A percentile compares a stretch with the other conserved stretches of the same genome.
Conservation (phyloP, 306 rosid genomes). For the Glycine tomentella region DNA sequence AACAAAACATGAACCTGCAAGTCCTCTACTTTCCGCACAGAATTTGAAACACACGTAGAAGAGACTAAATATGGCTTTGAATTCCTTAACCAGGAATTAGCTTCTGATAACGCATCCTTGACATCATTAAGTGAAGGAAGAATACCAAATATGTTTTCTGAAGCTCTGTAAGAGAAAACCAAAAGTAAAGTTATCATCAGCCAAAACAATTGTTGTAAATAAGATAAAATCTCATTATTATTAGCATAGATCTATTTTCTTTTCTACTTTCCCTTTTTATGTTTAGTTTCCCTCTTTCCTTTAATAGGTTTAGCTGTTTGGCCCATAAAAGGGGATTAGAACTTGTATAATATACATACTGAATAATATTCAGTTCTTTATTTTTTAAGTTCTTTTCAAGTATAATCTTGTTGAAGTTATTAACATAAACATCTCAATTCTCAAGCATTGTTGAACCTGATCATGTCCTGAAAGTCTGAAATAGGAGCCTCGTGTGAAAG, state of each 20-base stretch:
- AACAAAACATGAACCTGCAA: conserved; percentile 74
- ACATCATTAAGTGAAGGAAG: conserved; percentile 77
- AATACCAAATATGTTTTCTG: conserved; percentile 68
- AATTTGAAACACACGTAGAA: conserved; percentile 52
- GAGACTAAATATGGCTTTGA: conserved; percentile 69
- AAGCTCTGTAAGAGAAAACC: conserved; percentile 66
- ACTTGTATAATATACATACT: neutral
- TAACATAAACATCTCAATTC: conserved; percentile 18
- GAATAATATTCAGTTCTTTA: neutral
- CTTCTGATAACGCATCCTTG: conserved; percentile 63
- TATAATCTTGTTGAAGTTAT: conserved; percentile 17
- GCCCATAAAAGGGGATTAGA: neutral
- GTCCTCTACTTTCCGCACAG: conserved; percentile 62
- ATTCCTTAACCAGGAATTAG: conserved; percentile 72
- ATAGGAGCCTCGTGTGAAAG: conserved; percentile 68
- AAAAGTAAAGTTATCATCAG: conserved; percentile 41
- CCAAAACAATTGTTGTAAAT: conserved; percentile 27
- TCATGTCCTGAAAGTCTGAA: conserved; percentile 73
- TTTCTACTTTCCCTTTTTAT: neutral
- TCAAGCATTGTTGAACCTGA: conserved; percentile 62
- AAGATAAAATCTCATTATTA: neutral
- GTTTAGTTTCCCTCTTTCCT: neutral
- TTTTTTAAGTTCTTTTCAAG: neutral
- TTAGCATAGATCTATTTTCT: neutral
- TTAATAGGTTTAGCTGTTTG: neutral